Evolutionary conservation across 2,329 filamentous ascomycete genomes (phyloP), one percentile per base, ranked within the genome.

Genomic region (Talaromyces sp.): DNA sequence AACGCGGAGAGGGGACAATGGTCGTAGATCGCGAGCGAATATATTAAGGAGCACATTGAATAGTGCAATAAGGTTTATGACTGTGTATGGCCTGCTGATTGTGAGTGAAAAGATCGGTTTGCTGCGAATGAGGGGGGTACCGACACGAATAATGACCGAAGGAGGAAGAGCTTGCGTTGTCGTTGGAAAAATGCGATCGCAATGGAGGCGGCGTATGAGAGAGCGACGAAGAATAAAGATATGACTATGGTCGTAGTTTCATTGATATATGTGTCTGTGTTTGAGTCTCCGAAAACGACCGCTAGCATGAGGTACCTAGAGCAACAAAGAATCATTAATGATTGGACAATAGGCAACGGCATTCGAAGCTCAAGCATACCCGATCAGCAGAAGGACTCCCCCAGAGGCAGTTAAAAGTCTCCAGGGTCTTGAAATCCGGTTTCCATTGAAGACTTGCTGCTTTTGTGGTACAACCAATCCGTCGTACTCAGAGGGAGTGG

Each of bases 41-140:
- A 72, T 65, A 48, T 71, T 70, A 30, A 74, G 56, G 14, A 71
- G 35, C 16, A 71, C 55, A 43, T 73, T 71, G 42, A 72, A 63
- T 9, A 71, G 54, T 4, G 69, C 64, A 39, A 72, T 56, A 5
- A 70, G 41, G 48, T 67, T 72, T 14, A 57, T 39, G 4, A 47
- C 35, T 13, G 52, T 13, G n/a, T 48, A 57, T 17, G 60, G 58
- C 29, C 60, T 63, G 60, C 65, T 8, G 52, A 52, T 46, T 66
- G 51, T 53, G 54, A 67, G 46, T 63, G 64, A 42, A 53, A 50
- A 45, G 16, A 16, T 27, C 14, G 14, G 14, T 35, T 40, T 4
- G 29, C 13, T 19, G 37, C 37, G 11, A 37, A 24, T n/a, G 37
- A 41, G n/a, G 29, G n/a, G 19, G 35, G 32, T 22, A 58, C 67